These are phyloP conservation scores for Aspergillus egyptiacus DNA, from an alignment of 495 filamentous ascomycete genomes.

Conservation along the genomic window DNA sequence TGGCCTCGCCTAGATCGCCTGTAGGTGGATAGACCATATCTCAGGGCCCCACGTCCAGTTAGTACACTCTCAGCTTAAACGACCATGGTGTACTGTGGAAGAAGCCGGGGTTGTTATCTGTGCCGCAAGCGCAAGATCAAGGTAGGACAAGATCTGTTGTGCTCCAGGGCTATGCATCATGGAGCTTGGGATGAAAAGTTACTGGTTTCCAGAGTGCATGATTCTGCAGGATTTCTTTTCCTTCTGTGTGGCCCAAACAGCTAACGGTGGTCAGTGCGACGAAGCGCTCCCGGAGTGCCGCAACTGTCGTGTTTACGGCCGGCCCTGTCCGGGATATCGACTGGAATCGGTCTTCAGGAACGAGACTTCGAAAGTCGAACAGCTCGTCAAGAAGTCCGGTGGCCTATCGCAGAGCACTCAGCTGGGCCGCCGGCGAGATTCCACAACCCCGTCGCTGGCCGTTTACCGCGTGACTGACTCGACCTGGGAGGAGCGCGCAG, in stretches of 20 bases:
- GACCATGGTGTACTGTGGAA: slow-evolving; percentile 43
- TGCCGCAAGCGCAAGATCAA: slow-evolving; percentile 46
- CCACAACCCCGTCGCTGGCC: slow-evolving; percentile 7
- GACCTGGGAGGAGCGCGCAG: slow-evolving; percentile 36
- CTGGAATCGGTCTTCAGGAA: slow-evolving; percentile 36
- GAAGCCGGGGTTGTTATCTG: slow-evolving; percentile 43
- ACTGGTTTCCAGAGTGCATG: no score
- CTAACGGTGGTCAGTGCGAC: slow-evolving; percentile 32
- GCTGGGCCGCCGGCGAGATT: not conserved
- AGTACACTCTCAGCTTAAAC: not conserved
- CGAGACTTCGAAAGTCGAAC: slow-evolving; percentile 32
- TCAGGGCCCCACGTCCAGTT: not conserved
- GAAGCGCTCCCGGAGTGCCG: slow-evolving; percentile 38
- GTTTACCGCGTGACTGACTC: slow-evolving; percentile 26
- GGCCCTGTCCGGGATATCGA: slow-evolving; percentile 41
- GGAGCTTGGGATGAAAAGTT: not conserved
- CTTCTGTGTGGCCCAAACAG: not conserved
- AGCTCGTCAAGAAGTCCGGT: slow-evolving; percentile 23
- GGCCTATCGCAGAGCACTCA: slow-evolving; percentile 5
- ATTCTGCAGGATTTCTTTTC: no score
- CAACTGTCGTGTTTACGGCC: slow-evolving; percentile 38
- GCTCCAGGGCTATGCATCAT: slow-evolving; percentile 5
- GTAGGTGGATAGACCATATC: not conserved
- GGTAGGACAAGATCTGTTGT: slow-evolving; percentile 25
- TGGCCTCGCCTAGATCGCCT: no score